Percentiles rank a stretch among this genome's conserved stretches.
Evolutionary conservation across 2,329 filamentous ascomycete genomes (phyloP).

Genomic region (Penicillium crustosum): DNA sequence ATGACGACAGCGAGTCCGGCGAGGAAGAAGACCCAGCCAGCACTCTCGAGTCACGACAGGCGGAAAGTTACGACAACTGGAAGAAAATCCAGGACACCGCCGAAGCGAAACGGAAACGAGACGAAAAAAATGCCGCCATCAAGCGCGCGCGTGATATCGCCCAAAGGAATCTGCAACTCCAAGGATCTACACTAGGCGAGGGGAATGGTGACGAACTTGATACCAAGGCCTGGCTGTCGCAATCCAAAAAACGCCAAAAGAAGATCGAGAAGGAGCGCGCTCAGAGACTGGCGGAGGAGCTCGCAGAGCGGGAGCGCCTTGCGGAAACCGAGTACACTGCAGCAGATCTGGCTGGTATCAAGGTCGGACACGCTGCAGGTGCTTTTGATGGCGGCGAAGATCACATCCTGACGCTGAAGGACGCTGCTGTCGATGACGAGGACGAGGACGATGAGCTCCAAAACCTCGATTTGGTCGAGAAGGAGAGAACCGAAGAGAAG

Average conservation of each 20-base stretch:
- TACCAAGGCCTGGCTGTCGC: constrained; percentile 81
- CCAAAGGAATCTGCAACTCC: constrained; percentile 70
- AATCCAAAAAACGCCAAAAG: constrained; percentile 91
- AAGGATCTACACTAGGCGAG: constrained; percentile 83
- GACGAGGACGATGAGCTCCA: constrained; percentile 84
- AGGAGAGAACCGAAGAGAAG: constrained; percentile 57
- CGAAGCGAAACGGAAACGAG: constrained; percentile 71
- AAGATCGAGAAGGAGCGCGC: constrained; percentile 75
- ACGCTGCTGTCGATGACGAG: constrained; percentile 79
- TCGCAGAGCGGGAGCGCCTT: constrained; percentile 71
- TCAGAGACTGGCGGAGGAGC: constrained; percentile 69
- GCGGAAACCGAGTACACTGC: constrained; percentile 76
- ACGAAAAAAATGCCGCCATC: constrained; percentile 77
- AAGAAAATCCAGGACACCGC: constrained; percentile 65
- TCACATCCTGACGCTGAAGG: constrained; percentile 91
- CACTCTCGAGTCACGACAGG: constrained; percentile 70
- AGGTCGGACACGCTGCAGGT: constrained; percentile 82
- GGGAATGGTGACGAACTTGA: constrained; percentile 66
- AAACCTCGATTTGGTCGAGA: constrained; percentile 44
- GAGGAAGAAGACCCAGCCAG: constrained; percentile 71
- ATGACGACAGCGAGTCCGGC: constrained; percentile 44
- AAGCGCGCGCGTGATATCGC: constrained; percentile 85
- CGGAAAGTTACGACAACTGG: constrained; percentile 49
- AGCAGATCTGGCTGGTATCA: constrained; percentile 83
- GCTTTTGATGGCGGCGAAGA: constrained; percentile 78